These are phyloP conservation scores for Aspergillus sojae DNA, from an alignment of 2,329 filamentous ascomycete species.

Conservation along the genomic window DNA sequence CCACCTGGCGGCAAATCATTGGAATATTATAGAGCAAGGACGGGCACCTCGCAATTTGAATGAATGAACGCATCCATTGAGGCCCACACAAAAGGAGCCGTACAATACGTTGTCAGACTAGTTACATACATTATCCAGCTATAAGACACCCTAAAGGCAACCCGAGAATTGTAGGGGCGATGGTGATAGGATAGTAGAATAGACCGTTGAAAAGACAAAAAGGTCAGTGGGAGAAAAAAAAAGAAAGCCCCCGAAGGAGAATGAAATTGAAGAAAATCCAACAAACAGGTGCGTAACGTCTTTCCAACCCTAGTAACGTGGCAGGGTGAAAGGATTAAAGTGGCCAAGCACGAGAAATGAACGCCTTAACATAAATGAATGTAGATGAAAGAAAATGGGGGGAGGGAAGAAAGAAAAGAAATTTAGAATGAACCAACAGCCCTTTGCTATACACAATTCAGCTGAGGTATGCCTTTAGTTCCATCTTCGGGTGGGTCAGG, in stretches of 20 bases:
- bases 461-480: constrained; percentile 17
- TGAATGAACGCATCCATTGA: constrained; percentile 18
- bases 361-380: constrained; percentile 27
- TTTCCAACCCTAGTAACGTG: constrained; percentile 44
- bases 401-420: constrained; percentile 21
- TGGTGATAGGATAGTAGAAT: constrained; percentile 22
- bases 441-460: constrained; percentile 35
- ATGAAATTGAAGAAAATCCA: constrained; percentile 15
- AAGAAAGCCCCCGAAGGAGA: constrained; percentile 18
- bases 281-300: constrained; percentile 25
- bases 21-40: not conserved
- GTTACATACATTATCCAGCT: constrained; percentile 44
- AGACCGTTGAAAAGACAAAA: constrained; percentile 17
- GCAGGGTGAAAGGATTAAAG: constrained; percentile 37
- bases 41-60: constrained; percentile 1
- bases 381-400: constrained; percentile 9
- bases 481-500: constrained; percentile 8
- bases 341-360: constrained; percentile 32
- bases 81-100: constrained; percentile 13
- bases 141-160: constrained; percentile 32
- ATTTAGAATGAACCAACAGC: constrained; percentile 28
- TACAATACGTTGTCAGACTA: constrained; percentile 29
- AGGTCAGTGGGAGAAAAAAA: constrained; percentile 24
- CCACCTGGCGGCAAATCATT: not conserved
- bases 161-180: constrained; percentile 26